Evolutionary conservation across 2,329 filamentous ascomycete genomes (phyloP), one percentile per base, ranked within the genome.

Genomic region (Gliomastix tumulicola): DNA sequence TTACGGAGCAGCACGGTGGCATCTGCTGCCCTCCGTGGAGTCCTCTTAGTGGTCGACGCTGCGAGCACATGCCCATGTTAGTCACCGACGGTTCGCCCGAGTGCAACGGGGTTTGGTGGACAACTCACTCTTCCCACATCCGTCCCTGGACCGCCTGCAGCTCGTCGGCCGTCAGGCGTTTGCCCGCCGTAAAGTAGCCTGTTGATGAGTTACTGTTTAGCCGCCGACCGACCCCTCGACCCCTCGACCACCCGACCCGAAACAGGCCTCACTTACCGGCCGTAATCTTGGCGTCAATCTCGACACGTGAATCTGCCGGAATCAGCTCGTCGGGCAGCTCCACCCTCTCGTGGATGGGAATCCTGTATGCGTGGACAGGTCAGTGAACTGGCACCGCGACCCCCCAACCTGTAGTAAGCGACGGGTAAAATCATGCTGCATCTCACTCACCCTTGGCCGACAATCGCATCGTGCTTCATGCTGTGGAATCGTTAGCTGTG

Each of bases 201-300:
- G 48, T 4, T 16, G 30, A 21, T 18, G 7, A 39, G 33, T 17
- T n/a, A 22, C 16, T 32, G 13, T 11, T 28, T 19, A 36, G 32
- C 34, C 18, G 4, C 33, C 15, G 15, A 18, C 9, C 18, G 16
- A 15, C 13, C 25, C n/a, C 3, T 28, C 17, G 25, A 28, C 25
- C 25, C 11, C 9, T 22, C 9, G 7, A 25, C 9, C 7, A 18
- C 39, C 39, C 36, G 21, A 35, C 34, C 22, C 38, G n/a, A n/a
- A n/a, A n/a, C n/a, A n/a, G n/a, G n/a, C n/a, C n/a, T n/a, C n/a
- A 65, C 78, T 62, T 65, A 88, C 84, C 92, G 42, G 90, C 88
- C 49, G 90, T 92, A 56, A 97, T 96, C 69, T 97, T 97, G 41
- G 92, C 92, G 61, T 97, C 92, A 54, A 97, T 98, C 62, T 98